A percentile compares a stretch with the other conserved stretches of the same genome.
Evolutionary conservation across 2,329 filamentous ascomycete species (phyloP).

Genomic region (Aspergillus fumigatus): DNA sequence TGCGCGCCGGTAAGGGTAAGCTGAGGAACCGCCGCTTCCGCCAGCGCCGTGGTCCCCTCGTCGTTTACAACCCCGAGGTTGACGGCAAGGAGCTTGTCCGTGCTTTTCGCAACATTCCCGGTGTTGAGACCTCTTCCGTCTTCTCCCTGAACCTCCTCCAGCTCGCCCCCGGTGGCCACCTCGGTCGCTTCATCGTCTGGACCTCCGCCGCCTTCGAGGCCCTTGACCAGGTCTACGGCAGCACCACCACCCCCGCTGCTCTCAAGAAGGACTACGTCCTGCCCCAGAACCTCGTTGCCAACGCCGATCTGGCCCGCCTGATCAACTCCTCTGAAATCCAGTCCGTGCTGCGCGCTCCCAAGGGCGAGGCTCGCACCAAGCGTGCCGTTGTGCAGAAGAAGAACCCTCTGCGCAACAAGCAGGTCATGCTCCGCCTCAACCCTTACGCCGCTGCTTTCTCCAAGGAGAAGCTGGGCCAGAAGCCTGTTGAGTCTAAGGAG

Average conservation of each 20-base stretch:
- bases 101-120: slow-evolving; percentile 98
- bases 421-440: slow-evolving; percentile 97
- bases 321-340: slow-evolving; percentile 99
- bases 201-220: slow-evolving; percentile 94
- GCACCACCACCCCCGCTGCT: slow-evolving; percentile 79
- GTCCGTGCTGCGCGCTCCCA: slow-evolving; percentile 86
- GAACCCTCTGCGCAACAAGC: slow-evolving; percentile 99
- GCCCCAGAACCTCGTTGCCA: slow-evolving; percentile 83
- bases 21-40: slow-evolving; percentile 92
- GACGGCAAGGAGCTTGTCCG: slow-evolving; percentile 91
- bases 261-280: slow-evolving; percentile 99
- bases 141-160: slow-evolving; percentile 97
- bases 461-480: slow-evolving; percentile 76
- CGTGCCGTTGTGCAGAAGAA: slow-evolving; percentile 94
- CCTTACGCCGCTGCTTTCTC: slow-evolving; percentile 90
- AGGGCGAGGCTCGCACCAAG: slow-evolving; percentile 87
- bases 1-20: slow-evolving; percentile 98
- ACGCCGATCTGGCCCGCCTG: slow-evolving; percentile 92
- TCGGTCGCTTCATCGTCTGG: slow-evolving; percentile 99
- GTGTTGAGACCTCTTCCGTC: slow-evolving; percentile 94
- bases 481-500: slow-evolving; percentile 56
- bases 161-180: slow-evolving; percentile 96
- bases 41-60: slow-evolving; percentile 94
- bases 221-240: slow-evolving; percentile 94
- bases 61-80: slow-evolving; percentile 93